These are phyloP conservation scores for Sphaerosporella brunnea DNA, from an alignment of 495 filamentous ascomycete genomes.

Conservation along the genomic window DNA sequence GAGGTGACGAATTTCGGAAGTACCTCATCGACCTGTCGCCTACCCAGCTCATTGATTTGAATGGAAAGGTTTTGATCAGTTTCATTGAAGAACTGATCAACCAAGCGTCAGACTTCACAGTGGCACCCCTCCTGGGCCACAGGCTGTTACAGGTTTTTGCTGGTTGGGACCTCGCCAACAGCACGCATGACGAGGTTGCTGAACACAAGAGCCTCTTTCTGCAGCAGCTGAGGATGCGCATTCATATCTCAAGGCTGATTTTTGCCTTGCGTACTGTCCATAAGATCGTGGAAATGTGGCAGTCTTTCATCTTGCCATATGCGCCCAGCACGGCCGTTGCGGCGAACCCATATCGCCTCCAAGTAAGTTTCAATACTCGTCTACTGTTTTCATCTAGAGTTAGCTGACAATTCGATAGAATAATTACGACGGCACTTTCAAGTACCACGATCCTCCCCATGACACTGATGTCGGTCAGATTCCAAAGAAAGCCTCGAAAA, in stretches of 20 bases:
- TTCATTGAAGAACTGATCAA: background rate
- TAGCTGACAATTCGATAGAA: conserved; percentile 1
- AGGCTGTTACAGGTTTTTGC: background rate
- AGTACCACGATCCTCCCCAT: background rate
- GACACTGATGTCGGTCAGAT: background rate
- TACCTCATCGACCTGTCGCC: conserved; percentile 4
- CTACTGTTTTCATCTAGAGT: too few relatives aligned
- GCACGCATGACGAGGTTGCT: background rate
- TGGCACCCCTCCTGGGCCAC: background rate
- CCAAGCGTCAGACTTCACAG: background rate
- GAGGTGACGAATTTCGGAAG: conserved; percentile 3
- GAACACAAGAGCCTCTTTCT: background rate
- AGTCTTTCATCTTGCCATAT: background rate
- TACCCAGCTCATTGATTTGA: background rate
- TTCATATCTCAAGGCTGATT: background rate
- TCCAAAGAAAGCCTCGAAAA: conserved; percentile 7
- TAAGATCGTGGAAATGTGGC: background rate
- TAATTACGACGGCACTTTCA: background rate
- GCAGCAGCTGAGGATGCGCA: background rate
- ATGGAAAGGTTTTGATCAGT: conserved; percentile 3
- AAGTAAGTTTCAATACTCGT: background rate
- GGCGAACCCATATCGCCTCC: background rate
- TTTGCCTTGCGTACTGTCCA: background rate
- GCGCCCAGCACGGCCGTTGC: background rate
- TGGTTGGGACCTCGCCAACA: conserved; percentile 1